phyloP scores from a whole-genome alignment of 2,329 filamentous ascomycete species.

The Diaporthe sp. region DNA sequence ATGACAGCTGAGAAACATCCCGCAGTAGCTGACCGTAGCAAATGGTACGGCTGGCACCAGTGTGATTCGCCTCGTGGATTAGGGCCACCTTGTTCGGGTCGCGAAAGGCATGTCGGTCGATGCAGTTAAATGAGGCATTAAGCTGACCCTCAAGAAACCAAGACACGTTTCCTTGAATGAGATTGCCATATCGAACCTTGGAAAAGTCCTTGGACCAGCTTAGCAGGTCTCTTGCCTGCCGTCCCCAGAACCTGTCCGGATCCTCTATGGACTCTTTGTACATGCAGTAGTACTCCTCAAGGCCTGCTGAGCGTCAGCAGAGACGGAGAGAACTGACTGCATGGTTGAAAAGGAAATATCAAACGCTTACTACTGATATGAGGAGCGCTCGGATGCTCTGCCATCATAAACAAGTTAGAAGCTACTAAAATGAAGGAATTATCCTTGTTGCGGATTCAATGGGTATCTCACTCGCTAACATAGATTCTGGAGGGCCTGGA shows the following conservation, averaged over 20 bases:
- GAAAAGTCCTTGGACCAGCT: constrained; percentile 93
- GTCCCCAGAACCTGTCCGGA: constrained; percentile 91
- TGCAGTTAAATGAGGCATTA: constrained; percentile 97
- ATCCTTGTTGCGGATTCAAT: neutral
- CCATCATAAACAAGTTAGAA: neutral
- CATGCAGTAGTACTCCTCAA: constrained; percentile 76
- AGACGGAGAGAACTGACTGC: neutral
- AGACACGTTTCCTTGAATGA: constrained; percentile 84
- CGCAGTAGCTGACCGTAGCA: constrained; percentile 94
- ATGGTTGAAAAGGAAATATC: neutral
- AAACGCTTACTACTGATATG: constrained; percentile 70
- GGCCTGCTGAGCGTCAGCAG: constrained; percentile 53
- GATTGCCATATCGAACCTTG: constrained; percentile 83
- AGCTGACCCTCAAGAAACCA: constrained; percentile 96
- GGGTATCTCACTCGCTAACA: neutral
- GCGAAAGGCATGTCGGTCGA: constrained; percentile 96
- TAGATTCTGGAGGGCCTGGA: neutral
- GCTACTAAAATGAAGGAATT: neutral
- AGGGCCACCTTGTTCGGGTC: constrained; percentile 94
- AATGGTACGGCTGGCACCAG: constrained; percentile 85
- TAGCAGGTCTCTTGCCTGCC: constrained; percentile 87
- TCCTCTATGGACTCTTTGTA: constrained; percentile 90
- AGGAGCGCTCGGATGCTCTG: constrained; percentile 78
- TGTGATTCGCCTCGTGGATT: constrained; percentile 98
- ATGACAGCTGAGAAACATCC: constrained; percentile 90